These are phyloP conservation scores for Globisporangium lucens DNA, from an alignment of 352 stramenopile genomes.

Conservation along the genomic window DNA sequence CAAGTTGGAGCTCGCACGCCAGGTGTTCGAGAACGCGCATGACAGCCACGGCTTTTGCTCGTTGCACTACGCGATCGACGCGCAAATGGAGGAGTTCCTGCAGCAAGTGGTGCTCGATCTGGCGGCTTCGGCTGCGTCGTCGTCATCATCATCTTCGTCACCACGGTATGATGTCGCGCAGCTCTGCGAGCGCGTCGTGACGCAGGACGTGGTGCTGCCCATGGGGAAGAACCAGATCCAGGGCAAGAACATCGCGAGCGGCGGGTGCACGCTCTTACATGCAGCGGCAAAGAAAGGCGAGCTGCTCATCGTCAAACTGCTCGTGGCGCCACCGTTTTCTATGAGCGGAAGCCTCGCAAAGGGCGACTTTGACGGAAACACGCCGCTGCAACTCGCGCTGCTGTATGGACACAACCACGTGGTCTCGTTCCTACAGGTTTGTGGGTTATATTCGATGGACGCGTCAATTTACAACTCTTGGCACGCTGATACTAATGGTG, in stretches of 20 bases:
- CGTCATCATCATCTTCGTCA: not conserved
- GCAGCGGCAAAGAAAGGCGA: conserved; percentile 62
- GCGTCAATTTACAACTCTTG: not conserved
- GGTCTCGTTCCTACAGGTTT: conserved; percentile 34
- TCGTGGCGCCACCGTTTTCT: conserved; percentile 38
- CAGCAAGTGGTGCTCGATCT: conserved; percentile 30
- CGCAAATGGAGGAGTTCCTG: conserved; percentile 59
- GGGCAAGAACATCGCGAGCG: conserved; percentile 67
- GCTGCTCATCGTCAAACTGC: conserved; percentile 38
- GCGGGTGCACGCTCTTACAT: conserved; percentile 69
- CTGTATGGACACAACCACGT: conserved; percentile 44
- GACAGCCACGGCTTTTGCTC: conserved; percentile 70
- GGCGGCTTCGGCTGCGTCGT: conserved; percentile 4
- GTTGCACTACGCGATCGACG: conserved; percentile 75
- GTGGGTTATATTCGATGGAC: not conserved
- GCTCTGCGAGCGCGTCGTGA: conserved; percentile 29
- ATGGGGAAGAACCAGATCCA: conserved; percentile 58
- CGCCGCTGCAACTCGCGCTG: conserved; percentile 38
- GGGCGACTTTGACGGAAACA: conserved; percentile 66
- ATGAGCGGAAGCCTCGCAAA: conserved; percentile 18
- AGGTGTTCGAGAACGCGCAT: conserved; percentile 65
- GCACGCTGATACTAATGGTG: not conserved
- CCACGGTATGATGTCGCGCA: not conserved
- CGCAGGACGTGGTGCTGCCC: conserved; percentile 67
- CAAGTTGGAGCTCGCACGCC: conserved; percentile 44